Percentiles rank a stretch among this genome's conserved stretches.
Conservation (phyloP, 352 stramenopile genomes). For the Phytophthora fragariae region DNA sequence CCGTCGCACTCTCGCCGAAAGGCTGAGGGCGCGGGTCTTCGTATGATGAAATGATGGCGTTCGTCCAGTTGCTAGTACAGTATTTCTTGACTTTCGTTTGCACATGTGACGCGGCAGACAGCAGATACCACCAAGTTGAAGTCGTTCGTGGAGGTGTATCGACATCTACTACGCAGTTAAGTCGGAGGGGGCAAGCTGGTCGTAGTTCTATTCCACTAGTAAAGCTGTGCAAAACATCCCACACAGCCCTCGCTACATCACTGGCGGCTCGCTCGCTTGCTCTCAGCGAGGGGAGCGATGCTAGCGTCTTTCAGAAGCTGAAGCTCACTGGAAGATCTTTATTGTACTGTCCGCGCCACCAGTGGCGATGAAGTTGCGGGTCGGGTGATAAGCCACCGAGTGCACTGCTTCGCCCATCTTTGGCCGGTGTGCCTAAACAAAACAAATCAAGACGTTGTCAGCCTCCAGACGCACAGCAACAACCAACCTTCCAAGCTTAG, state of each 20-base stretch:
- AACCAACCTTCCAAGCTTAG: not conserved
- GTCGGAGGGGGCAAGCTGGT: slow-evolving; percentile 15
- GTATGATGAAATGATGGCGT: slow-evolving; percentile 20
- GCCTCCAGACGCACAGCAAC: not conserved
- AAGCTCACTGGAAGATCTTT: slow-evolving; percentile 88
- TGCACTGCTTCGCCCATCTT: slow-evolving; percentile 87
- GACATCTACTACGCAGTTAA: slow-evolving; percentile 34
- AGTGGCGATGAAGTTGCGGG: slow-evolving; percentile 84
- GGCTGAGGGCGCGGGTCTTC: slow-evolving; percentile 35
- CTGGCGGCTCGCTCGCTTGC: slow-evolving; percentile 21
- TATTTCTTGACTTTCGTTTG: not conserved
- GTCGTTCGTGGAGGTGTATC: slow-evolving; percentile 12
- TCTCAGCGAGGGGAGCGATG: slow-evolving; percentile 14
- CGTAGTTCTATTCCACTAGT: slow-evolving; percentile 45
- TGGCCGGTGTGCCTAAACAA: slow-evolving; percentile 73
- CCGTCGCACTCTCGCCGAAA: slow-evolving; percentile 37
- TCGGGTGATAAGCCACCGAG: slow-evolving; percentile 78
- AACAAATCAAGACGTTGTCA: not conserved
- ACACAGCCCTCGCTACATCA: slow-evolving; percentile 32
- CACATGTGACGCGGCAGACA: not conserved
- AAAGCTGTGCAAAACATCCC: slow-evolving; percentile 10
- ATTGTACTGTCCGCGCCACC: slow-evolving; percentile 84
- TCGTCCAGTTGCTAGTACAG: not conserved
- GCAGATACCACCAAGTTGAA: not conserved
- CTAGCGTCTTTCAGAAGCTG: slow-evolving; percentile 23